Base-by-base conservation (phyloP, 73 alveolate species). In the Paramecium bursaria region DNA sequence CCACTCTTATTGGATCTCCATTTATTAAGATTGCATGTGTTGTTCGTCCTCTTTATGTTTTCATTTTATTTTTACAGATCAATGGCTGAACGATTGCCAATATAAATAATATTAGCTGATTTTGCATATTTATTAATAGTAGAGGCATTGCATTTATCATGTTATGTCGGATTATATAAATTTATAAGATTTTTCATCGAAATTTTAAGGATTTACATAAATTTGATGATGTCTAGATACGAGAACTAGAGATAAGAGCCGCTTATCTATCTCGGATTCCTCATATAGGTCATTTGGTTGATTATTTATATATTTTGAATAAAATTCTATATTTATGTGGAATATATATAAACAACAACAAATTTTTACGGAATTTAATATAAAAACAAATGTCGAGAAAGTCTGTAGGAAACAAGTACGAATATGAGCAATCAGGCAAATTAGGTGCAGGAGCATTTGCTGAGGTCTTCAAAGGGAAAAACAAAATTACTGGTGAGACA, bases 381-480 rank as follows among this genome's bases (percentile, higher is more conserved):
- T n/a, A n/a, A 27, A 57, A 30, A 57, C 76, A 50, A 7, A 67
- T 67, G 82, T 31, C 82, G n/a, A 67, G 44, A 42, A 67, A 67
- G 82, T 39, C 82, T 39, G 82, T 67, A 17, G 82, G 82, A 67
- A 10, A 21, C 19, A 67, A 67, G 35, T 79, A 79, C 74, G 89
- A 79, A 53, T 79, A 79, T 21, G 75, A 61, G 15, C 74, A 49
- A 15, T 29, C 60, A 25, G 46, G 54, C 31, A 33, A 47, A 23
- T 42, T 79, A 44, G 89, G 89, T 21, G 10, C 31, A 23, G 89
- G 89, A 15, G 89, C 89, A 1, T 79, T 79, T 39, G 89, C 89
- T 2, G 52, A 79, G 15, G 89, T 79, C 22, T 79, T 33, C 42
- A 79, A 79, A 26, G 89, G 89, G n/a, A 39, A 23, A 26, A 79